Conservation (phyloP, 192 early-diverging fungal species). For the Rhizophagus prolifer region DNA sequence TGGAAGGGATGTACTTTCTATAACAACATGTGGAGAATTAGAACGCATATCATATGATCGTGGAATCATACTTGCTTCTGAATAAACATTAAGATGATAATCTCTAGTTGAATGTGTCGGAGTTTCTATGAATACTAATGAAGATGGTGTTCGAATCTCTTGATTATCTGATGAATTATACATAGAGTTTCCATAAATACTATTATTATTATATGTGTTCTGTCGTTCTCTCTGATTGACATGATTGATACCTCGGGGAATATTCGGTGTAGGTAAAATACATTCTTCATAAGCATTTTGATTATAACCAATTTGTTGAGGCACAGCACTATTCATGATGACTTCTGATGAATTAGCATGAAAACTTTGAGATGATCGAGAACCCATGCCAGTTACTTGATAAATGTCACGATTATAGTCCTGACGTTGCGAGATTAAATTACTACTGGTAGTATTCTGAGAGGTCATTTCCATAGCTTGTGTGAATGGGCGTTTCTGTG, state of each 20-base stretch:
- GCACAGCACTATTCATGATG: neutral
- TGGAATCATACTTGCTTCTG: neutral
- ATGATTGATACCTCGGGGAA: neutral
- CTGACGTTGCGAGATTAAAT: neutral
- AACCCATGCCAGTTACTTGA: neutral
- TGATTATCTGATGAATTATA: neutral
- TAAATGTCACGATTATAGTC: slow-evolving; percentile 13
- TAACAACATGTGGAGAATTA: neutral
- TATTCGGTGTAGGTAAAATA: neutral
- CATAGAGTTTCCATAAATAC: neutral
- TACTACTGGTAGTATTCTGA: neutral
- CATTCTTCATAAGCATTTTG: neutral
- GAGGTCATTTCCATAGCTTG: slow-evolving; percentile 13
- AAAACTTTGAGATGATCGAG: neutral
- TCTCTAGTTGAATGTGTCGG: neutral
- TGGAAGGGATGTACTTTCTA: neutral
- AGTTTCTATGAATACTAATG: neutral
- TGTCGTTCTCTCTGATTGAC: neutral
- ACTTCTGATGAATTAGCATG: neutral
- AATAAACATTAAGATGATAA: neutral
- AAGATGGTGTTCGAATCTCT: neutral
- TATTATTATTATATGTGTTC: neutral
- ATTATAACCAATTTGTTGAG: neutral
- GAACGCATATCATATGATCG: neutral
- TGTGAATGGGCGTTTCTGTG: slow-evolving; percentile 18